Conservation (phyloP, 2,329 filamentous ascomycete genomes). For the Sporothrix protearum region DNA sequence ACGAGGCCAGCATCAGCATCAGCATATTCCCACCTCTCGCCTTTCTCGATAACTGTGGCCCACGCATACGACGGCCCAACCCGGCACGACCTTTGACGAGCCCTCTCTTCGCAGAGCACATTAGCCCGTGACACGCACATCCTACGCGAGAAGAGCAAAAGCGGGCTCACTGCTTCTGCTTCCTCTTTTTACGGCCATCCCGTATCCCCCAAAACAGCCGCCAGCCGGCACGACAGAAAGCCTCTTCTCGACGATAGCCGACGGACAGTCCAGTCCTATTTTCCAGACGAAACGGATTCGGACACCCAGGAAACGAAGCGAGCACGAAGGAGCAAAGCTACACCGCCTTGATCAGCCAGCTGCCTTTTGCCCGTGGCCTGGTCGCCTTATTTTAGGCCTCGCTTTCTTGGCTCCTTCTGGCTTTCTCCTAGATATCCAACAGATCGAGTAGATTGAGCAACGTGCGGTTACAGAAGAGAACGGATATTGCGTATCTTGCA, state of each 20-base stretch:
- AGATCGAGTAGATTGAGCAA: background rate
- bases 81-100: background rate
- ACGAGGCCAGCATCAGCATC: background rate
- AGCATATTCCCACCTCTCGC: background rate
- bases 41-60: background rate
- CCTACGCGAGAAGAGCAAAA: background rate
- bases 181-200: background rate
- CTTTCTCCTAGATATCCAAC: background rate
- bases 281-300: background rate
- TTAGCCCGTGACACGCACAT: background rate
- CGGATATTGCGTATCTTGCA: background rate
- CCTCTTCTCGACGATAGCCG: background rate
- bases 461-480: background rate
- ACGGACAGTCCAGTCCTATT: background rate
- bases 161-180: background rate
- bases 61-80: constrained; percentile 10
- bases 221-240: constrained; percentile 4
- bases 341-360: background rate
- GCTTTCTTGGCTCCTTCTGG: background rate
- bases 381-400: no score
- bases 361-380: background rate
- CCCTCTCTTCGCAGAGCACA: background rate
- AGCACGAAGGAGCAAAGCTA: background rate
- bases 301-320: background rate
- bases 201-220: constrained; percentile 15